Conservation (phyloP, 768 basidiomycete species). For the Hypholoma sublateritium region DNA sequence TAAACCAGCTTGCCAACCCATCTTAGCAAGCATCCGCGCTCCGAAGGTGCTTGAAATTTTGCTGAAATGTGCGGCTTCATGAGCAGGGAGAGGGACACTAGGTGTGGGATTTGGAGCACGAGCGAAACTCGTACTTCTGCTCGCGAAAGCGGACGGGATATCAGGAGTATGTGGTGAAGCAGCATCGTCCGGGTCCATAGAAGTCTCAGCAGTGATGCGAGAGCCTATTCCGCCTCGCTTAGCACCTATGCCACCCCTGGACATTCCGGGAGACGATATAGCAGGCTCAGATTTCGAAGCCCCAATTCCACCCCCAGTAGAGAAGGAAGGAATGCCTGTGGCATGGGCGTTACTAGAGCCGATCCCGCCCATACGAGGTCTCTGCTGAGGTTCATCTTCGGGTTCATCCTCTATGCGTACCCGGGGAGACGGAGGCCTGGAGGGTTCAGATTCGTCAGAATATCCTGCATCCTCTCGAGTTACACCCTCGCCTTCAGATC, state of each 20-base stretch:
- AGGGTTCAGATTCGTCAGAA: conserved; percentile 49
- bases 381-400: conserved; percentile 31
- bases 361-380: conserved; percentile 43
- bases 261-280: conserved; percentile 18
- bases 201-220: background rate
- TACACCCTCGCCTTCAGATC: conserved; percentile 34
- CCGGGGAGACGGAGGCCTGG: conserved; percentile 57
- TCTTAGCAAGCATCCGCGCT: conserved; percentile 88
- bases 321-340: conserved; percentile 28
- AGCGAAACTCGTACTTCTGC: conserved; percentile 41
- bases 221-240: background rate
- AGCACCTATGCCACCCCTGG: conserved; percentile 25
- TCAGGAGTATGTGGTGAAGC: conserved; percentile 19
- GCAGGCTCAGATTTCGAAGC: conserved; percentile 21
- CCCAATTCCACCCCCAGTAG: conserved; percentile 40
- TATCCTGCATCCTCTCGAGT: conserved; percentile 36
- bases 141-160: conserved; percentile 43
- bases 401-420: conserved; percentile 52
- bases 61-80: conserved; percentile 80
- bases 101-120: conserved; percentile 49
- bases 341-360: conserved; percentile 12
- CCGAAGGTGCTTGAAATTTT: conserved; percentile 79
- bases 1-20: conserved; percentile 88
- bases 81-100: conserved; percentile 53
- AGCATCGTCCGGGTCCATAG: background rate